A percentile compares a stretch with the other conserved stretches of the same genome.
Conservation (phyloP, 345 rosid species). For the Citrus unshiu region DNA sequence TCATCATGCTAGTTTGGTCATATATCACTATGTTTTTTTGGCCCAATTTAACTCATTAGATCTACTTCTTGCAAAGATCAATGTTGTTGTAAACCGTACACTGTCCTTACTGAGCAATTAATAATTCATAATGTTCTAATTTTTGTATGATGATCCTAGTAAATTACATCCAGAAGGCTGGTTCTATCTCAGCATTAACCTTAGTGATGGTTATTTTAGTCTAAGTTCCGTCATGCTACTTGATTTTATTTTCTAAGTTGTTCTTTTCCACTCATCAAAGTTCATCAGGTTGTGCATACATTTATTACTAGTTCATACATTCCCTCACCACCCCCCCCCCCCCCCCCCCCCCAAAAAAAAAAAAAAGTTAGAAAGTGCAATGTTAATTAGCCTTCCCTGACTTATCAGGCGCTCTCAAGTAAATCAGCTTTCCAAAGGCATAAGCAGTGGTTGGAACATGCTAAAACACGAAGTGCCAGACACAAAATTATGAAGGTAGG, state of each 20-base stretch:
- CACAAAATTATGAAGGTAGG: conserved; percentile 93
- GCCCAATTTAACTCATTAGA: not conserved
- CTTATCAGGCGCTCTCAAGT: conserved; percentile 79
- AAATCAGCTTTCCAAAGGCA: conserved; percentile 89
- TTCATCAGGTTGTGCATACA: conserved; percentile 5
- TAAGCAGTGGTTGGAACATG: conserved; percentile 87
- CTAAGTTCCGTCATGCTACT: not conserved
- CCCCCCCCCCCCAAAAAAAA: too few relatives aligned
- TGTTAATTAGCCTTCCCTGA: not conserved
- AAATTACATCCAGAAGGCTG: not conserved
- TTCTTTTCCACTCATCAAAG: not conserved
- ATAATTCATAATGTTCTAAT: not conserved
- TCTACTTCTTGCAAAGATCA: not conserved
- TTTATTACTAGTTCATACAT: not conserved
- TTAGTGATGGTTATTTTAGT: not conserved
- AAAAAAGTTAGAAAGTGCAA: not conserved
- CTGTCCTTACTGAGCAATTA: not conserved
- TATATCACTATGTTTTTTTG: not conserved
- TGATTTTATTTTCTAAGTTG: not conserved
- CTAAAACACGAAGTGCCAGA: conserved; percentile 92
- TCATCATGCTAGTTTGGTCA: not conserved
- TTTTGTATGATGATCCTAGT: not conserved
- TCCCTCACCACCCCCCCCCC: too few relatives aligned
- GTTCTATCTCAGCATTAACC: not conserved
- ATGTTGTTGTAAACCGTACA: not conserved